Conservation (phyloP, 148 eudicot species). For the Arctostaphylos glauca region DNA sequence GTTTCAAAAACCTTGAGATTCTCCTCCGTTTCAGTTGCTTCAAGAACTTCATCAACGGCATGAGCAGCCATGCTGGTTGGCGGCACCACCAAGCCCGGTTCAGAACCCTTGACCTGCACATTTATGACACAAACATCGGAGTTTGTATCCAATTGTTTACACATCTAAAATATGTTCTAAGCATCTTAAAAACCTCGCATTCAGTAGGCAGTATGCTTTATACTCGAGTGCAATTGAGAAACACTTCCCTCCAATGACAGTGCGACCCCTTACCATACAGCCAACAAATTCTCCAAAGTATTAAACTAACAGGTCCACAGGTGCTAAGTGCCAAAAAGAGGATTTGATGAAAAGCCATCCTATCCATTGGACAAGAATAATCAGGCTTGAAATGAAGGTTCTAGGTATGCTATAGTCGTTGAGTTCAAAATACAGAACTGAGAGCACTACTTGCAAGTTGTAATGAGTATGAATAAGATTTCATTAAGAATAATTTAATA, state of each 20-base stretch:
- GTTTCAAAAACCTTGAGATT: conserved; percentile 31
- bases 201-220: neutral
- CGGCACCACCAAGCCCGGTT: conserved; percentile 39
- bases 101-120: conserved; percentile 39
- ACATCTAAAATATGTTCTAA: neutral
- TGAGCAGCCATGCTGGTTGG: conserved; percentile 86
- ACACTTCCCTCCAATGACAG: neutral
- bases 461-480: too few species aligned
- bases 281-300: neutral
- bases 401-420: neutral
- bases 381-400: neutral
- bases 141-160: neutral
- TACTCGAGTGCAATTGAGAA: neutral
- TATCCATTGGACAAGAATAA: neutral
- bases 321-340: neutral
- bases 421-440: neutral
- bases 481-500: too few species aligned
- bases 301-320: neutral
- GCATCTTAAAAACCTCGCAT: neutral
- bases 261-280: neutral
- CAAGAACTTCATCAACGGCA: conserved; percentile 57
- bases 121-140: conserved; percentile 11
- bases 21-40: conserved; percentile 47
- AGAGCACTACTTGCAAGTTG: neutral
- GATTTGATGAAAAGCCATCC: neutral